Evolutionary conservation across 495 filamentous ascomycete genomes (phyloP).

Genomic region (Hyaloscypha bicolor): DNA sequence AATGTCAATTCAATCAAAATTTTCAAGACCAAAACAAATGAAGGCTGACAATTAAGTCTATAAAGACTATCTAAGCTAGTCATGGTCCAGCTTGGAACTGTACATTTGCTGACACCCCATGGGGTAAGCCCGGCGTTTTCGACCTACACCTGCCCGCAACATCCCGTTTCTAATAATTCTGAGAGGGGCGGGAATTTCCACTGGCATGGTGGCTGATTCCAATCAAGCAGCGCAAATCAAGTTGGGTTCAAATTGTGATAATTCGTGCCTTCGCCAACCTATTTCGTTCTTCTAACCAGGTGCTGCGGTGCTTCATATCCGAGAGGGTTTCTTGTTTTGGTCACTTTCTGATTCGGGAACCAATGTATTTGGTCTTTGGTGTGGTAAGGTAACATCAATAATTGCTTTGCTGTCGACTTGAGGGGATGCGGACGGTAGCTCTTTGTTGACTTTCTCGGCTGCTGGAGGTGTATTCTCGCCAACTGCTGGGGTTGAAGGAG

Average conservation of each 20-base stretch:
- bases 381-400: slow-evolving; percentile 27
- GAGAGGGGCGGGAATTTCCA: too few relatives aligned
- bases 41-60: too few relatives aligned
- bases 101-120: too few relatives aligned
- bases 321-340: background rate
- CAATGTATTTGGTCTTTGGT: slow-evolving; percentile 18
- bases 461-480: slow-evolving; percentile 11
- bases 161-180: too few relatives aligned
- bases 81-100: too few relatives aligned
- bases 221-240: background rate
- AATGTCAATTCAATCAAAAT: too few relatives aligned
- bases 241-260: background rate
- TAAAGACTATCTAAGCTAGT: too few relatives aligned
- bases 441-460: slow-evolving; percentile 10
- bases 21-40: too few relatives aligned
- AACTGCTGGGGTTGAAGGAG: slow-evolving; percentile 13
- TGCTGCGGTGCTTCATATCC: background rate
- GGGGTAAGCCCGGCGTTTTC: too few relatives aligned
- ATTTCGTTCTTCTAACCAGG: background rate
- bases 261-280: background rate
- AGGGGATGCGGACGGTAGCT: slow-evolving; percentile 5
- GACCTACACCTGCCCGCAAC: too few relatives aligned
- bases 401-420: slow-evolving; percentile 14
- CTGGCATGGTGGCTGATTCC: background rate
- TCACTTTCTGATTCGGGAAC: background rate